Percentiles rank a stretch among this genome's conserved stretches.
These are phyloP conservation scores for Fusarium irregulare DNA, from an alignment of 2,329 filamentous ascomycete species.

Conservation along the genomic window DNA sequence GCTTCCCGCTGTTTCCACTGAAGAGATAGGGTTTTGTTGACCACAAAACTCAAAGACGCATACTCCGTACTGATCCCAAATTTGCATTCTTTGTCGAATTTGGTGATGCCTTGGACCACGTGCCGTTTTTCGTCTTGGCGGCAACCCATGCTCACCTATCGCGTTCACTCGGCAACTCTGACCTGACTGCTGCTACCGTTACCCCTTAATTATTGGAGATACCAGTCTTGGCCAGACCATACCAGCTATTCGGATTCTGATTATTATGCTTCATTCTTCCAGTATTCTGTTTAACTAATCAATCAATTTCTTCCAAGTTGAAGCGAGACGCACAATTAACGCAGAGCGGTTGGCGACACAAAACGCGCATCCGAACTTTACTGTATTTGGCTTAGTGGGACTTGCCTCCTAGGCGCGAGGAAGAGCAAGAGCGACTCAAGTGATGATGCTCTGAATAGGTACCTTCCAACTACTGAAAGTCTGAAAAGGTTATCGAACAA, in stretches of 20 bases:
- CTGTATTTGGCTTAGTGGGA: conserved; percentile 2
- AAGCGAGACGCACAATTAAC: conserved; percentile 8
- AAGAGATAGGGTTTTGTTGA: neutral
- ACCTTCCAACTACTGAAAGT: neutral
- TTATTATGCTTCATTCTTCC: neutral
- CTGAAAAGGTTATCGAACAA: neutral
- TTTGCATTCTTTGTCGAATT: neutral
- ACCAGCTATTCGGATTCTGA: neutral
- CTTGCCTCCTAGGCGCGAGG: neutral
- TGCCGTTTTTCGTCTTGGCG: neutral
- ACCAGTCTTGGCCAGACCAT: neutral
- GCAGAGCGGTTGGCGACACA: neutral
- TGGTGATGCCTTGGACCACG: neutral
- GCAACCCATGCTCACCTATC: neutral
- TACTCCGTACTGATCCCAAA: neutral
- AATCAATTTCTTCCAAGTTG: neutral
- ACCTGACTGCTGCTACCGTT: neutral
- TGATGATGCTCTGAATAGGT: neutral
- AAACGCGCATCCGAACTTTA: conserved; percentile 4
- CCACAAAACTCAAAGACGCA: neutral
- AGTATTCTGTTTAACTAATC: neutral
- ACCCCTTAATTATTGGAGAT: neutral
- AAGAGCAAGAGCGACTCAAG: neutral
- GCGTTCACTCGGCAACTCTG: no score
- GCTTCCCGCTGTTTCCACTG: conserved; percentile 23